A percentile compares a stretch with the other conserved stretches of the same genome.
phyloP scores from a whole-genome alignment of 192 early-diverging fungal genomes.

The Linnemannia exigua region DNA sequence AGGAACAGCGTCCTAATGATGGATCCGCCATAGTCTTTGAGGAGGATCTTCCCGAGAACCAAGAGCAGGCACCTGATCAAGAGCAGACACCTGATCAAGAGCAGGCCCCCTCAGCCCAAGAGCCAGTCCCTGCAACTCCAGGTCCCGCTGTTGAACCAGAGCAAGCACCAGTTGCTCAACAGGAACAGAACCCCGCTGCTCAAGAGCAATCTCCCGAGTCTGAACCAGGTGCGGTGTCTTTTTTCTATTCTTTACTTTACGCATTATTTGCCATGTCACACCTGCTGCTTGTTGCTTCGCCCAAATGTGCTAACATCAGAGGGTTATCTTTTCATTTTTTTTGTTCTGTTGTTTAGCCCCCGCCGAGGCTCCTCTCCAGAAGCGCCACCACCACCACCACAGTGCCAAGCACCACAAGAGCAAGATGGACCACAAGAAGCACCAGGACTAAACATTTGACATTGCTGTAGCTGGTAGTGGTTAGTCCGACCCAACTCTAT shows the following conservation, averaged over 20 bases:
- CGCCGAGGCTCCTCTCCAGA: background rate
- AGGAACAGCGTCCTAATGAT: no score
- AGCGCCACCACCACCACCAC: conserved; percentile 33
- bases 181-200: background rate
- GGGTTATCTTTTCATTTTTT: background rate
- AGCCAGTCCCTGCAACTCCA: no score
- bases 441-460: background rate
- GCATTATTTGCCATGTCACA: background rate
- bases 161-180: background rate
- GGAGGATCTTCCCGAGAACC: background rate
- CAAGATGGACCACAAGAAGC: conserved; percentile 19
- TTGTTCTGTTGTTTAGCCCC: background rate
- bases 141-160: no score
- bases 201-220: background rate
- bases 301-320: background rate
- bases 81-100: background rate
- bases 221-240: background rate
- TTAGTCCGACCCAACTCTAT: background rate
- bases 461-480: background rate
- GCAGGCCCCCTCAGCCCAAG: no score
- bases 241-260: background rate
- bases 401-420: background rate
- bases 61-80: background rate
- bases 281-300: background rate
- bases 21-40: background rate